Conservation (phyloP, 768 basidiomycete species). For the Tubosaeta sp. region DNA sequence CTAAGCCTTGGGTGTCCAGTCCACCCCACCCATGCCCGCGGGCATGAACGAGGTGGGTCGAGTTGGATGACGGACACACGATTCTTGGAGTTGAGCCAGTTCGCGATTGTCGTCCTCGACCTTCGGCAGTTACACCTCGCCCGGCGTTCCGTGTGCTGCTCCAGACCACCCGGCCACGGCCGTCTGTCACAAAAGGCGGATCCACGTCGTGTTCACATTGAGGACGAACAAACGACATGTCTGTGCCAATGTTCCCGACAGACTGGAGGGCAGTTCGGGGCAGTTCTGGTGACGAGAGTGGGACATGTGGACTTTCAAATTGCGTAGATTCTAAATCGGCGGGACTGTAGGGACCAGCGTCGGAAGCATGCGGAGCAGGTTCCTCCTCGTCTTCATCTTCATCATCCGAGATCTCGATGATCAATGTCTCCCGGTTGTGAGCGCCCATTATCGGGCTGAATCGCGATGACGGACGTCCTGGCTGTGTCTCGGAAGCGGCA, state of each 20-base stretch:
- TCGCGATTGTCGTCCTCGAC: conserved; percentile 21
- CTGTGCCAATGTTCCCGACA: not conserved
- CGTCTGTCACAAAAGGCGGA: conserved; percentile 61
- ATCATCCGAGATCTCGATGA: conserved; percentile 31
- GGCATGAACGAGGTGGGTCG: conserved; percentile 3
- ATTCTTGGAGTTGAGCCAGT: conserved; percentile 18
- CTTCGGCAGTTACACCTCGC: conserved; percentile 16
- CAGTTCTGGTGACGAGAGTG: conserved; percentile 2
- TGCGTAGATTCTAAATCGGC: not conserved
- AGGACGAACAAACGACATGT: conserved; percentile 6
- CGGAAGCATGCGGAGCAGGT: not conserved
- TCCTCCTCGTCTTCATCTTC: conserved; percentile 22
- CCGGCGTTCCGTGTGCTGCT: conserved; percentile 27
- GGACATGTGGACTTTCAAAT: not conserved
- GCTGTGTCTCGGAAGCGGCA: conserved; percentile 2
- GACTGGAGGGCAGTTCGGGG: conserved; percentile 1
- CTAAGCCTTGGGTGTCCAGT: conserved; percentile 16
- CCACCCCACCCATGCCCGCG: conserved; percentile 19
- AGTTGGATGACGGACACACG: conserved; percentile 11
- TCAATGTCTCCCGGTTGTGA: conserved; percentile 22
- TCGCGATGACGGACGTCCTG: conserved; percentile 13
- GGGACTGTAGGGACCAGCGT: not conserved
- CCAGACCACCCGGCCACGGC: conserved; percentile 57
- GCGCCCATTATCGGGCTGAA: conserved; percentile 25
- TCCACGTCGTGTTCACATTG: conserved; percentile 34